Evolutionary conservation across 2,329 filamentous ascomycete genomes (phyloP).

Genomic region (Ilyonectria sp.): DNA sequence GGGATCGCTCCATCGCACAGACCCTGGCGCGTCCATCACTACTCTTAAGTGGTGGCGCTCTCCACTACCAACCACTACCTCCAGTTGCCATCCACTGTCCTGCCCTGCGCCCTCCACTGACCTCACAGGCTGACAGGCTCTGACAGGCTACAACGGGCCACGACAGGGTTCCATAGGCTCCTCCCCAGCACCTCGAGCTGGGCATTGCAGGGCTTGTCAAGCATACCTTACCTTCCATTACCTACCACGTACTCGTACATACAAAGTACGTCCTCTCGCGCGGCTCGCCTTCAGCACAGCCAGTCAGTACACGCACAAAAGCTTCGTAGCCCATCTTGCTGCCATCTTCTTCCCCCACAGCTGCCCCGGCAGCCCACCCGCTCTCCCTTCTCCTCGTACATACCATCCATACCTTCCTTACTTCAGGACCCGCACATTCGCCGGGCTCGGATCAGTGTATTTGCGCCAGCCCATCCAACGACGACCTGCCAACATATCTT

Average conservation of each 20-base stretch:
- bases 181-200: constrained; percentile 1
- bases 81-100: constrained; percentile 9
- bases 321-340: neutral
- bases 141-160: constrained; percentile 19
- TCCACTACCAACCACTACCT: constrained; percentile 25
- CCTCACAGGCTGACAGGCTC: constrained; percentile 16
- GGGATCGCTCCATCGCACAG: constrained; percentile 45
- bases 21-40: constrained; percentile 31
- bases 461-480: constrained; percentile 7
- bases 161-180: constrained; percentile 19
- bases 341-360: constrained; percentile 5
- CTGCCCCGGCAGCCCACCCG: neutral
- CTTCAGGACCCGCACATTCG: constrained; percentile 23
- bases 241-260: neutral
- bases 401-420: constrained; percentile 4
- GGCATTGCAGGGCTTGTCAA: constrained; percentile 1
- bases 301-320: neutral
- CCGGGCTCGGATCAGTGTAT: constrained; percentile 32
- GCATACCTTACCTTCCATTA: neutral
- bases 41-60: constrained; percentile 44
- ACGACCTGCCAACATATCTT: constrained; percentile 31
- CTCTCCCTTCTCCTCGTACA: constrained; percentile 8
- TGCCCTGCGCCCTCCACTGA: constrained; percentile 8
- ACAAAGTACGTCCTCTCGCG: constrained; percentile 3
- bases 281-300: neutral